phyloP scores from a whole-genome alignment of 2,329 filamentous ascomycete genomes.

The Elsinoe fawcettii region DNA sequence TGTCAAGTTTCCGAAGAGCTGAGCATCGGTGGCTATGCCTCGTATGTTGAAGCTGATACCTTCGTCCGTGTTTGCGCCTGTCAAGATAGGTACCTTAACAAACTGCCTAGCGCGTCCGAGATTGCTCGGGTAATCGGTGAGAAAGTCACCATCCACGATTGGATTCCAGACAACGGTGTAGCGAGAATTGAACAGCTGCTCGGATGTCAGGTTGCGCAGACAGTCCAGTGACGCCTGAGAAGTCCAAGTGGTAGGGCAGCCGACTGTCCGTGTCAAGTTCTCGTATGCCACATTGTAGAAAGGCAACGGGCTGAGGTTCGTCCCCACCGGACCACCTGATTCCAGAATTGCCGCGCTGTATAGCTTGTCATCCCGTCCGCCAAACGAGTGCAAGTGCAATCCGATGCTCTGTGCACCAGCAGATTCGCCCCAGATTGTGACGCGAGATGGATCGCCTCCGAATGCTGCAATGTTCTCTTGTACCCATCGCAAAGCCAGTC shows the following conservation, averaged over 20 bases:
- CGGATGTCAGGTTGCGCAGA: constrained; percentile 18
- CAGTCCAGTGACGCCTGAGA: constrained; percentile 16
- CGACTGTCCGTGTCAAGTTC: constrained; percentile 19
- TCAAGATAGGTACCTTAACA: constrained; percentile 39
- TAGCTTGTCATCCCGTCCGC: constrained; percentile 36
- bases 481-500: constrained; percentile 53
- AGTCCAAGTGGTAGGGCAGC: constrained; percentile 20
- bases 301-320: constrained; percentile 16
- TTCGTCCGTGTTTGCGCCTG: constrained; percentile 46
- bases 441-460: constrained; percentile 50
- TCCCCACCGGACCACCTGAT: constrained; percentile 32
- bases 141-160: constrained; percentile 42
- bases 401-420: constrained; percentile 38
- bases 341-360: constrained; percentile 38
- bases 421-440: constrained; percentile 56
- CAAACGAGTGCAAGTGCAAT: constrained; percentile 34
- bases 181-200: constrained; percentile 19
- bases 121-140: constrained; percentile 42
- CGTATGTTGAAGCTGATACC: constrained; percentile 38
- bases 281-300: constrained; percentile 18
- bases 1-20: constrained; percentile 37
- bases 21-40: constrained; percentile 35
- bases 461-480: constrained; percentile 52
- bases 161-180: constrained; percentile 24
- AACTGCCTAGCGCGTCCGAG: constrained; percentile 38